A percentile compares a stretch with the other conserved stretches of the same genome.
These are phyloP conservation scores for Purpureocillium takamizusanense DNA, from an alignment of 2,329 filamentous ascomycete genomes.

Conservation along the genomic window DNA sequence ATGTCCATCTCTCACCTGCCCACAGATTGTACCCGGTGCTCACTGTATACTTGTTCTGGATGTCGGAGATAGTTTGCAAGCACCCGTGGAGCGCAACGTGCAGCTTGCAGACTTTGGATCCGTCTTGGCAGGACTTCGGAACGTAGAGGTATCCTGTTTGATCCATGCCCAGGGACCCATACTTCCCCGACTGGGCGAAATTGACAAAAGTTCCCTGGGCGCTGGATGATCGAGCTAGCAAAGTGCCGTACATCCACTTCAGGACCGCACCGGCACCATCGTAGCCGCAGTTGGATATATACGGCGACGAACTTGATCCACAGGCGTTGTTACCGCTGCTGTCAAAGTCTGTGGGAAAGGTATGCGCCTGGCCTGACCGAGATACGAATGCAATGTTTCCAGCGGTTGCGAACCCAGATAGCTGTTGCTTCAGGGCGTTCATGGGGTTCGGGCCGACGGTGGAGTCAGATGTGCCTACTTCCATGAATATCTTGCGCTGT, in stretches of 20 bases:
- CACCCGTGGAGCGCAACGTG: slow-evolving; percentile 7
- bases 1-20: slow-evolving; percentile 2
- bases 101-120: slow-evolving; percentile 3
- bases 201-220: not conserved
- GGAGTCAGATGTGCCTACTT: slow-evolving; percentile 13
- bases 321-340: slow-evolving; percentile 5
- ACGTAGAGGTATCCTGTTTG: slow-evolving; percentile 3
- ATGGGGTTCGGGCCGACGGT: slow-evolving; percentile 9
- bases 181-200: slow-evolving; percentile 4
- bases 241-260: slow-evolving; percentile 7
- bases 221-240: slow-evolving; percentile 2
- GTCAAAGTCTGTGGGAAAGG: slow-evolving; percentile 8
- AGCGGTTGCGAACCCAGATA: slow-evolving; percentile 2
- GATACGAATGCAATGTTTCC: slow-evolving; percentile 2
- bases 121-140: slow-evolving; percentile 2
- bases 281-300: slow-evolving; percentile 7
- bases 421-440: slow-evolving; percentile 4
- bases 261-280: slow-evolving; percentile 6
- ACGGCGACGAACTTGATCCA: slow-evolving; percentile 1
- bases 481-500: slow-evolving; percentile 10
- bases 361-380: slow-evolving; percentile 3
- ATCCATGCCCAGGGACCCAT: slow-evolving; percentile 4
- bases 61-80: slow-evolving; percentile 1
- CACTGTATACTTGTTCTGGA: slow-evolving; percentile 1
- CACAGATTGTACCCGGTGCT: slow-evolving; percentile 6